Base-by-base conservation (phyloP, 1,284 basidiomycete species). In the Inonotus hispidus region DNA sequence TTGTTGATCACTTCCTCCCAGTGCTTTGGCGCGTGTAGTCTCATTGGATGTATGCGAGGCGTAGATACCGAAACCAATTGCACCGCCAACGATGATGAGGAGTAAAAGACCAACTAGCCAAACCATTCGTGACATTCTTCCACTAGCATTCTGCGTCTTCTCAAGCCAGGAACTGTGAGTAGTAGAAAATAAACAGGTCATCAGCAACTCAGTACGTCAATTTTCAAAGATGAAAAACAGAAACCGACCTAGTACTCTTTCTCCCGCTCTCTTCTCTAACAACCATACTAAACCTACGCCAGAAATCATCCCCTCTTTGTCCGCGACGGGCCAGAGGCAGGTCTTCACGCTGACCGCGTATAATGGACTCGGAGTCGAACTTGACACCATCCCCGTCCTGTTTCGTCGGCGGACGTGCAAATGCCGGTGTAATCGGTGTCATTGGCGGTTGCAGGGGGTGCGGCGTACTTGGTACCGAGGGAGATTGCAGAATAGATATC, bases 241-340 rank as follows among this genome's bases (percentile, higher is more conserved):
- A 41, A 53, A 66, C 71, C 5, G 63, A 82, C 84, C 82, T 87
- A 59, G 80, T 75, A 67, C 82, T 84, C 68, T 79, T 72, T 62
- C 77, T 79, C 57, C 68, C 69, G 64, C 74, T 74, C 65, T 88
- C 84, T 63, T 86, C 82, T 70, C 84, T 88, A 7, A 83, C 88
- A 64, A 92, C 83, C 78, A 92, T 90, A 64, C 87, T 90, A 73
- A 92, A 92, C 50, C 90, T 77, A 60, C 88, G 78, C 90, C 90
- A 92, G 73, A 92, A 92, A 67, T 91, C 86, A 67, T 92, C 89
- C 0, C 88, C 88, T 59, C 79, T 82, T 66, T 87, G 82, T 1
- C 87, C 87, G 35, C 84, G 77, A 52, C 76, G 78, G 1, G 86
- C 84, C 19, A 90, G 71, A 1, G 88, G 71, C 1, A 83, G 81